Evolutionary conservation across 2,329 filamentous ascomycete species (phyloP).

Genomic region (Pseudogymnoascus verrucosus): DNA sequence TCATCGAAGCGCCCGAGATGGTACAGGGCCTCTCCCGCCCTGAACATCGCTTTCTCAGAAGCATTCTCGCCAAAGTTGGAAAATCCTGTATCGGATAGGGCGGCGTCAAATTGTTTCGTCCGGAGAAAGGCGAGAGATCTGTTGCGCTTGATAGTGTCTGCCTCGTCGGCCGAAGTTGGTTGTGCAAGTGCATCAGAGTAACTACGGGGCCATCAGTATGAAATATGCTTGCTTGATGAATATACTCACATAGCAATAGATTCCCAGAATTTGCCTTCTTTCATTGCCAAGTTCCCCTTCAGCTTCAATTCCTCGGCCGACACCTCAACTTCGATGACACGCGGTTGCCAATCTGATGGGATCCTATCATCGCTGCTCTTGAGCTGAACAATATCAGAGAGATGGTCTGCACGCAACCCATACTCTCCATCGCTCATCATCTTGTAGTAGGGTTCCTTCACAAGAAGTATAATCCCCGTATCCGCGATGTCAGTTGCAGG

Average conservation of each 20-base stretch:
- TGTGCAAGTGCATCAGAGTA: conserved; percentile 15
- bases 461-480: conserved; percentile 27
- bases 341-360: conserved; percentile 33
- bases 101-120: conserved; percentile 29
- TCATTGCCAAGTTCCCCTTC: conserved; percentile 16
- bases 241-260: conserved; percentile 12
- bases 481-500: conserved; percentile 29
- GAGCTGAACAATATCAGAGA: conserved; percentile 39
- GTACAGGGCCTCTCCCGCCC: conserved; percentile 32
- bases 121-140: conserved; percentile 29
- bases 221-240: conserved; percentile 23
- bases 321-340: conserved; percentile 19
- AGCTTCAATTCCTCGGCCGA: conserved; percentile 14
- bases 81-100: conserved; percentile 28
- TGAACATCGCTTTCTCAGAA: conserved; percentile 31
- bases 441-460: conserved; percentile 50
- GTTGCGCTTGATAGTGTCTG: conserved; percentile 26
- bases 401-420: conserved; percentile 43
- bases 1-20: conserved; percentile 28
- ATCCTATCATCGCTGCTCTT: conserved; percentile 30
- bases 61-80: conserved; percentile 17
- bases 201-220: conserved; percentile 23
- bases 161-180: conserved; percentile 26
- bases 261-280: conserved; percentile 21
- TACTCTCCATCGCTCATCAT: conserved; percentile 31